A percentile compares a stretch with the other conserved stretches of the same genome.
These are phyloP conservation scores for Xylaria polymorpha DNA, from an alignment of 2,329 filamentous ascomycete species.

Conservation along the genomic window DNA sequence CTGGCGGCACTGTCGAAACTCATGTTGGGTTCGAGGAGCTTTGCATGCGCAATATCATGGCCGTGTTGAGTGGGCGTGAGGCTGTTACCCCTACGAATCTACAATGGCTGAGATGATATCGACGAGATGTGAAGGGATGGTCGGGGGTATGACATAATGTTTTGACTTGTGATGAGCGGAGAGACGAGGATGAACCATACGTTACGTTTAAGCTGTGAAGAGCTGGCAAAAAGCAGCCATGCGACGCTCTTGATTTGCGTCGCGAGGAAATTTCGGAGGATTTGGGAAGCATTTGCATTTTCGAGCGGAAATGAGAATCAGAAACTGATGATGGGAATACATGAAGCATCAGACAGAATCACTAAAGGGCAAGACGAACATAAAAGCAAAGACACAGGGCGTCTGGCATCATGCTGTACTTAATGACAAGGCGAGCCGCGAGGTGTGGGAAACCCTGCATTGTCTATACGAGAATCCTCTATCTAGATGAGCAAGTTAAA, in stretches of 20 bases:
- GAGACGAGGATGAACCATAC: slow-evolving; percentile 7
- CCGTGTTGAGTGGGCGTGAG: slow-evolving; percentile 63
- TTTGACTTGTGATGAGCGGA: not conserved
- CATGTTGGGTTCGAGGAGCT: slow-evolving; percentile 74
- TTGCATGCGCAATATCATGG: slow-evolving; percentile 74
- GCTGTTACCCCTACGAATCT: slow-evolving; percentile 72
- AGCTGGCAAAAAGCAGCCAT: not conserved
- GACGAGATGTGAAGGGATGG: slow-evolving; percentile 17
- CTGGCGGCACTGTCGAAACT: slow-evolving; percentile 73
- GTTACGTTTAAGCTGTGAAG: slow-evolving; percentile 2
- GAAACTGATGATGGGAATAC: not conserved
- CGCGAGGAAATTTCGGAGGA: not conserved
- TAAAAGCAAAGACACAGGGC: not conserved
- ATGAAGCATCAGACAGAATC: slow-evolving; percentile 12
- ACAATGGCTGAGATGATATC: slow-evolving; percentile 52
- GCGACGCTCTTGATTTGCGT: not conserved
- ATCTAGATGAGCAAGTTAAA: not conserved
- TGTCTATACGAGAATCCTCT: not conserved
- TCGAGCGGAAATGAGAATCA: not conserved
- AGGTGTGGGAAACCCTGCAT: not conserved
- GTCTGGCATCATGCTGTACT: not conserved
- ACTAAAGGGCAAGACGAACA: not conserved
- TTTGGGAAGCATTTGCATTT: not conserved
- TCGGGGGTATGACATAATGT: not conserved
- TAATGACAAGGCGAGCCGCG: not conserved